These are phyloP conservation scores for Stachybotrys chlorohalonatus DNA, from an alignment of 2,329 filamentous ascomycete genomes.

Conservation along the genomic window DNA sequence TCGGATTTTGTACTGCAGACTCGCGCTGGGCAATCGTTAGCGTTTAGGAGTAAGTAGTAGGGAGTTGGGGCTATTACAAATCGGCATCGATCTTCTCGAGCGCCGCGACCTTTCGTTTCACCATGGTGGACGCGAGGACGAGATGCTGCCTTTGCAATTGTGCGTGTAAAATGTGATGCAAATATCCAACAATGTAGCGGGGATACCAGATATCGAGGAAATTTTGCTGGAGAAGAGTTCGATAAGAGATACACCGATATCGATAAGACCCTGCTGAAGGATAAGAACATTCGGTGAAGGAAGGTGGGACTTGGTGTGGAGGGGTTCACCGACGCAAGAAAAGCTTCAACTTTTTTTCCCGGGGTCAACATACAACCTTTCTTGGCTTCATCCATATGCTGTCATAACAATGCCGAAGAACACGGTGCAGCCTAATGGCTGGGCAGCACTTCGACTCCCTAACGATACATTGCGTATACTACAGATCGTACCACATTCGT, in stretches of 20 bases:
- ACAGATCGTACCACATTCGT: slow-evolving; percentile 54
- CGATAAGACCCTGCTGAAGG: neutral
- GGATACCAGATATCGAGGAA: neutral
- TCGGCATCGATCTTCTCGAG: slow-evolving; percentile 94
- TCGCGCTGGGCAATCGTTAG: slow-evolving; percentile 48
- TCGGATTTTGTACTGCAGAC: slow-evolving; percentile 84
- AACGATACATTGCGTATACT: slow-evolving; percentile 49
- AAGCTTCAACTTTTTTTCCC: slow-evolving; percentile 13
- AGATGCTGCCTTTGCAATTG: slow-evolving; percentile 6
- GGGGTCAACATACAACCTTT: neutral
- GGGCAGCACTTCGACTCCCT: slow-evolving; percentile 51
- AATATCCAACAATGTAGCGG: neutral
- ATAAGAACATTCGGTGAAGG: neutral
- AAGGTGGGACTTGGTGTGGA: slow-evolving; percentile 3
- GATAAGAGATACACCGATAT: neutral
- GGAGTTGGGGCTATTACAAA: slow-evolving; percentile 40
- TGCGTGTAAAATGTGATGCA: neutral
- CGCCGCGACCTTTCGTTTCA: slow-evolving; percentile 81
- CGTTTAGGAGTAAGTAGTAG: slow-evolving; percentile 4
- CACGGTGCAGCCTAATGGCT: slow-evolving; percentile 43
- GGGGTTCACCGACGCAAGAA: slow-evolving; percentile 22
- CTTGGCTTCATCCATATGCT: neutral
- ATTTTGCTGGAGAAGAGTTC: neutral
- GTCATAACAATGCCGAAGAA: slow-evolving; percentile 17
- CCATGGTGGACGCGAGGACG: slow-evolving; percentile 39